phyloP scores from a whole-genome alignment of 805 yeast genomes.

The Hemisphaericaspora nanyangensis region DNA sequence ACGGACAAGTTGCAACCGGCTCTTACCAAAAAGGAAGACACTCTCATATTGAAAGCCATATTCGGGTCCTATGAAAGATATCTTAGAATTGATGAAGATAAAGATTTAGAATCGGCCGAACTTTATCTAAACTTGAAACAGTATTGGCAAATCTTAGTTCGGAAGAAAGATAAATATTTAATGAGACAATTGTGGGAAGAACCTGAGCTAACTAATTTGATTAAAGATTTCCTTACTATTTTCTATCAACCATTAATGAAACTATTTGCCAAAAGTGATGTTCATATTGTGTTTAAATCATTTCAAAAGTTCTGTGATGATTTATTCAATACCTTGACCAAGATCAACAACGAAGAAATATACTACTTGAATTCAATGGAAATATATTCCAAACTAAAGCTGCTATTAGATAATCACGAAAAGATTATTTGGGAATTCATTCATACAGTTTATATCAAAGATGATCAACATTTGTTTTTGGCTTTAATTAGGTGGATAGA shows the following conservation, averaged over 20 bases:
- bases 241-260: conserved; percentile 41
- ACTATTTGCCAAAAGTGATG: conserved; percentile 32
- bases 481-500: conserved; percentile 74
- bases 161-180: conserved; percentile 72
- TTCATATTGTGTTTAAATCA: conserved; percentile 36
- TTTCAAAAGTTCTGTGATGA: conserved; percentile 37
- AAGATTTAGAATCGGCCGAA: conserved; percentile 18
- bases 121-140: conserved; percentile 55
- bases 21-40: conserved; percentile 8
- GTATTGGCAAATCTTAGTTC: conserved; percentile 57
- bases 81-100: conserved; percentile 7
- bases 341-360: conserved; percentile 52
- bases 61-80: conserved; percentile 18
- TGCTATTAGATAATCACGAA: conserved; percentile 67
- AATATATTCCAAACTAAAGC: conserved; percentile 63
- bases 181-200: conserved; percentile 81
- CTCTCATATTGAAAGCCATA: conserved; percentile 8
- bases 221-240: conserved; percentile 61
- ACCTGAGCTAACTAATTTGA: conserved; percentile 70
- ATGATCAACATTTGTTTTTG: conserved; percentile 65
- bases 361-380: conserved; percentile 48
- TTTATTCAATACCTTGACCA: conserved; percentile 65
- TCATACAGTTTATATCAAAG: conserved; percentile 79
- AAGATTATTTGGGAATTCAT: conserved; percentile 69
- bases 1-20: conserved; percentile 19